Percentiles rank a stretch among this genome's conserved stretches.
Evolutionary conservation across 805 yeast genomes (phyloP).

Genomic region (Blastobotrys robertii): DNA sequence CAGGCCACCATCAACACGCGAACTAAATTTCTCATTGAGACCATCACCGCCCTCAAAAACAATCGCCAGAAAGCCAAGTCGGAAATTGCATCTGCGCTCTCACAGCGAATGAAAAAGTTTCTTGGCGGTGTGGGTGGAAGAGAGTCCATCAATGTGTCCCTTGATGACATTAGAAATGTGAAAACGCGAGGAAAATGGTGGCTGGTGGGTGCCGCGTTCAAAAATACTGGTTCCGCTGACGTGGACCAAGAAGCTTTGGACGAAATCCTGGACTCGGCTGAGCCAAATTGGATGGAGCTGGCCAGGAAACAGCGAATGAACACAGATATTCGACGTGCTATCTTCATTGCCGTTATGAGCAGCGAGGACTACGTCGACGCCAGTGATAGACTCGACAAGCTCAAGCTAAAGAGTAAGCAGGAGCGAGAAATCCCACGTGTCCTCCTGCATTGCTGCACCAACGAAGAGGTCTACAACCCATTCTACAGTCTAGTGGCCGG

Average conservation of each 20-base stretch:
- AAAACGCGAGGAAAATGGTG: constrained; percentile 95
- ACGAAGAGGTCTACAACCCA: constrained; percentile 81
- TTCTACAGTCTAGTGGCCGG: constrained; percentile 75
- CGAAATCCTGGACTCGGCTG: constrained; percentile 56
- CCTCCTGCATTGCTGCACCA: constrained; percentile 72
- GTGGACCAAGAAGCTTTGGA: constrained; percentile 39
- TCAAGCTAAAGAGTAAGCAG: constrained; percentile 68
- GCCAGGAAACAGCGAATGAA: constrained; percentile 88
- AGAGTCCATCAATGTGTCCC: constrained; percentile 77
- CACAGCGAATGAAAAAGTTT: constrained; percentile 52
- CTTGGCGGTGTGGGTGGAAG: constrained; percentile 44
- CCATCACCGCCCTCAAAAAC: constrained; percentile 75
- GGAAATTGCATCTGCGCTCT: constrained; percentile 43
- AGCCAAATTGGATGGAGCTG: constrained; percentile 81
- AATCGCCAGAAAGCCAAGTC: constrained; percentile 55
- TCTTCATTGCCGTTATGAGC: constrained; percentile 90
- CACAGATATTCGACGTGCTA: constrained; percentile 88
- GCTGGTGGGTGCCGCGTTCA: constrained; percentile 98
- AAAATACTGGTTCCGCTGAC: constrained; percentile 41
- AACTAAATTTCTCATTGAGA: constrained; percentile 74
- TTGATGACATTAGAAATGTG: constrained; percentile 70
- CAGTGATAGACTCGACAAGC: constrained; percentile 66
- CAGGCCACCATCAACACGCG: constrained; percentile 41
- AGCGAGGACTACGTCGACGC: constrained; percentile 90
- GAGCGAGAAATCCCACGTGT: constrained; percentile 82